These are phyloP conservation scores for Cymbomonas tetramitiformis DNA, from an alignment of 139 green algal genomes.

Conservation along the genomic window DNA sequence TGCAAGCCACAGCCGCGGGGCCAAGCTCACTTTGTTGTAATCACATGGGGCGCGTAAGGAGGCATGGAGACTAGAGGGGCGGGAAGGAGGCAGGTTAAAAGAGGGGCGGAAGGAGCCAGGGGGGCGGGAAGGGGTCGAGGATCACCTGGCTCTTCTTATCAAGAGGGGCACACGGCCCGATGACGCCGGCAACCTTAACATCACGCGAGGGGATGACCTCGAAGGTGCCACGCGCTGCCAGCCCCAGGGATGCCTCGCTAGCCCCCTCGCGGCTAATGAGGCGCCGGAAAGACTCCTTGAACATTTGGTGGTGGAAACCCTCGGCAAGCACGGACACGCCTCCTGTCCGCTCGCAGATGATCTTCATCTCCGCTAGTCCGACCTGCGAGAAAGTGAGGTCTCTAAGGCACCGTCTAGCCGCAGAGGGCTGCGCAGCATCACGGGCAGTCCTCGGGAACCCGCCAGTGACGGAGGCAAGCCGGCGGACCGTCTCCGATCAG, in stretches of 20 bases:
- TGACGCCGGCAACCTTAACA: slow-evolving; percentile 26
- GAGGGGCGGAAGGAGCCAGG: neutral
- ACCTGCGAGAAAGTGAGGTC: slow-evolving; percentile 65
- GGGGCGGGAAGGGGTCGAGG: slow-evolving; percentile 10
- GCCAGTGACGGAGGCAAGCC: neutral
- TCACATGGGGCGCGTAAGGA: too few species aligned
- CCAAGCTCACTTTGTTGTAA: too few species aligned
- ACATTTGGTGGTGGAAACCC: slow-evolving; percentile 34
- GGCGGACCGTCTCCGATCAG: too few species aligned
- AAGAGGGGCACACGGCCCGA: slow-evolving; percentile 26
- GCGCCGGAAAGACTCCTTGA: slow-evolving; percentile 32
- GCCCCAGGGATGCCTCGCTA: slow-evolving; percentile 15
- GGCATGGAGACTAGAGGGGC: too few species aligned
- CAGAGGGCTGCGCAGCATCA: slow-evolving; percentile 13
- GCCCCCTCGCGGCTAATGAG: slow-evolving; percentile 23
- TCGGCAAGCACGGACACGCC: slow-evolving; percentile 46
- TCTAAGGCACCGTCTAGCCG: slow-evolving; percentile 78
- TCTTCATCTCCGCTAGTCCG: slow-evolving; percentile 43
- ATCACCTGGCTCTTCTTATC: slow-evolving; percentile 8
- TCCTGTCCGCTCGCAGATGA: slow-evolving; percentile 31
- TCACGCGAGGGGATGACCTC: slow-evolving; percentile 31
- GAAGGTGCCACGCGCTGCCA: slow-evolving; percentile 28
- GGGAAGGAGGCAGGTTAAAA: too few species aligned
- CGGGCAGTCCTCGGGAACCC: neutral
- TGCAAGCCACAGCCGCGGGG: too few species aligned